Conservation (phyloP, 495 filamentous ascomycete genomes). For the Xylaria venustula region DNA sequence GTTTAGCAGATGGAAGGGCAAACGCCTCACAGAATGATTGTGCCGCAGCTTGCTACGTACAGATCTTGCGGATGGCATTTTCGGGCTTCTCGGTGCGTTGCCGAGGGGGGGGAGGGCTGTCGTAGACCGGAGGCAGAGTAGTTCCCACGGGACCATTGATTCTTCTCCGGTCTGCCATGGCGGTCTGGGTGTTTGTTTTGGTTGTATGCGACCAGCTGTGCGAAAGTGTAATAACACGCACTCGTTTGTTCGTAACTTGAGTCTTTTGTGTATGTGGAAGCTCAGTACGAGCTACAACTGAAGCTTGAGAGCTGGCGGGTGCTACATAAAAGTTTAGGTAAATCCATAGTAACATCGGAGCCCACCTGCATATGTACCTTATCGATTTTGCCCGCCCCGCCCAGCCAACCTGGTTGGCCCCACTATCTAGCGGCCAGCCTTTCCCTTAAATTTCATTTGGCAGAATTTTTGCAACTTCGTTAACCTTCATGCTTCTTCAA, state of each 20-base stretch:
- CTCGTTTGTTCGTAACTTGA: neutral
- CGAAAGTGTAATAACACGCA: too few species aligned
- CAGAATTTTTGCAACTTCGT: slow-evolving; percentile 12
- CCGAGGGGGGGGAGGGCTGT: slow-evolving; percentile 23
- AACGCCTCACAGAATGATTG: neutral
- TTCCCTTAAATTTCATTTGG: slow-evolving; percentile 6
- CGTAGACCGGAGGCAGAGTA: slow-evolving; percentile 72
- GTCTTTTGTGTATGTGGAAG: too few species aligned
- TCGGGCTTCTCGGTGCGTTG: slow-evolving; percentile 36
- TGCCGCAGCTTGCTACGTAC: slow-evolving; percentile 50
- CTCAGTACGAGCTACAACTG: too few species aligned
- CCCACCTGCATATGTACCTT: slow-evolving; percentile 5
- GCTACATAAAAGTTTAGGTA: too few species aligned
- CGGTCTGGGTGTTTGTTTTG: too few species aligned
- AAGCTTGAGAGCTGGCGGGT: too few species aligned
- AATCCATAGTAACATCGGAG: neutral
- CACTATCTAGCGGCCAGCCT: neutral
- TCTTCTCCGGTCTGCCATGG: slow-evolving; percentile 83
- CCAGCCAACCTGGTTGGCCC: neutral
- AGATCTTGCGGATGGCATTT: slow-evolving; percentile 75
- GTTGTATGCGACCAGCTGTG: too few species aligned
- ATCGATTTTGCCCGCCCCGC: slow-evolving; percentile 11
- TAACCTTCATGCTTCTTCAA: slow-evolving; percentile 17
- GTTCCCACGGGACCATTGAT: slow-evolving; percentile 83
- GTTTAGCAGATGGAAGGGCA: neutral